Percentiles rank a stretch among this genome's conserved stretches.
These are phyloP conservation scores for Aspergillus brunneoviolaceus DNA, from an alignment of 2,329 filamentous ascomycete genomes.

Conservation along the genomic window DNA sequence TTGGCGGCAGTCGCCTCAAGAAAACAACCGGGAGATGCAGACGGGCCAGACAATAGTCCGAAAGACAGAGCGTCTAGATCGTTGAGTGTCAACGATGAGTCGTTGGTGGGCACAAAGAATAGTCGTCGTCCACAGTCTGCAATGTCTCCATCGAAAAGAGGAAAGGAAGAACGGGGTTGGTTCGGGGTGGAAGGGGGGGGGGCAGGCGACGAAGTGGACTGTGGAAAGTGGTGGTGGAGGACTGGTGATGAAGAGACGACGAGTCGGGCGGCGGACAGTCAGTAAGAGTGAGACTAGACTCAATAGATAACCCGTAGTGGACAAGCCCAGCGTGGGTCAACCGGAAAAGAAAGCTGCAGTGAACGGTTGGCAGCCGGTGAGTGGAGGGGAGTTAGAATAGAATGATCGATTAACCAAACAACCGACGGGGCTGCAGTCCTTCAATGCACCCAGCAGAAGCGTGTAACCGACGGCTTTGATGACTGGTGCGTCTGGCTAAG, in stretches of 20 bases:
- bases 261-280: constrained; percentile 6
- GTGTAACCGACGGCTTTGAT: constrained; percentile 17
- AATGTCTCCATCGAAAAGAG: constrained; percentile 36
- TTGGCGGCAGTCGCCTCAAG: constrained; percentile 17
- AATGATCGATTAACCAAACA: constrained; percentile 3
- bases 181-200: constrained; percentile 12
- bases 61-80: constrained; percentile 24
- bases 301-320: not conserved
- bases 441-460: constrained; percentile 11
- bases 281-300: constrained; percentile 3
- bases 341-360: constrained; percentile 16
- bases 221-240: constrained; percentile 3
- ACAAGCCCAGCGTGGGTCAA: constrained; percentile 11
- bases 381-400: constrained; percentile 19
- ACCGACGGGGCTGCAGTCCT: constrained; percentile 17
- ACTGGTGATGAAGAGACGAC: not conserved
- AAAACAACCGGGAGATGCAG: constrained; percentile 28
- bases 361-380: constrained; percentile 22
- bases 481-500: constrained; percentile 4
- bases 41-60: constrained; percentile 31
- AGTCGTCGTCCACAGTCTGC: constrained; percentile 28
- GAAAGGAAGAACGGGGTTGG: constrained; percentile 10
- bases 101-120: constrained; percentile 24
- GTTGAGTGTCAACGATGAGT: constrained; percentile 33
- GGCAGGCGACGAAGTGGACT: constrained; percentile 14